A percentile compares a stretch with the other conserved stretches of the same genome.
phyloP scores from a whole-genome alignment of 768 basidiomycete species.

The Serpula lacrymans region DNA sequence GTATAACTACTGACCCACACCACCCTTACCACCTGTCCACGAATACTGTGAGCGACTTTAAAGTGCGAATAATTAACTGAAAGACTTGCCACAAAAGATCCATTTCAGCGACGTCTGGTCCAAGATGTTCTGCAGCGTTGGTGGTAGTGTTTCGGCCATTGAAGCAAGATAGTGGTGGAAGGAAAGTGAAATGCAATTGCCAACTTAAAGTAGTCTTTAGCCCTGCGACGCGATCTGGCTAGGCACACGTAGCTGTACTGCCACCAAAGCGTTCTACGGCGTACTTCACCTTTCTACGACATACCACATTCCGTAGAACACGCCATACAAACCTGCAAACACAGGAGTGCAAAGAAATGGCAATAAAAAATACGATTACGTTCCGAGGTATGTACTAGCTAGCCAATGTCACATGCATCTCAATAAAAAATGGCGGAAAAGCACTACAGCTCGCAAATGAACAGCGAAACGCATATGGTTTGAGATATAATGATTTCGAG shows the following conservation, averaged over 20 bases:
- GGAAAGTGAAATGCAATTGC: slow-evolving; percentile 8
- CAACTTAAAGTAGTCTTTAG: slow-evolving; percentile 11
- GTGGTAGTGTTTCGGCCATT: slow-evolving; percentile 67
- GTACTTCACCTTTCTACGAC: slow-evolving; percentile 12
- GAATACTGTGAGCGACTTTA: slow-evolving; percentile 11
- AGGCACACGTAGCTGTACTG: slow-evolving; percentile 2
- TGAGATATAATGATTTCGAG: slow-evolving; percentile 84
- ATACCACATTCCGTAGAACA: not conserved
- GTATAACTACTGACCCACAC: slow-evolving; percentile 69
- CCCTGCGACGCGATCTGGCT: slow-evolving; percentile 9
- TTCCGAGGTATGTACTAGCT: slow-evolving; percentile 37
- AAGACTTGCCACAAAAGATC: slow-evolving; percentile 92
- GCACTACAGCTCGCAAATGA: slow-evolving; percentile 84
- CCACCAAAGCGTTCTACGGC: slow-evolving; percentile 11
- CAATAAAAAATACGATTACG: slow-evolving; percentile 21
- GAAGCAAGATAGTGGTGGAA: slow-evolving; percentile 8
- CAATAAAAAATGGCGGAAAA: slow-evolving; percentile 27
- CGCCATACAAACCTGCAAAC: no score
- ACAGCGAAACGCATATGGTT: slow-evolving; percentile 86
- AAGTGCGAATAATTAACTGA: slow-evolving; percentile 10
- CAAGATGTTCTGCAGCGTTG: slow-evolving; percentile 91
- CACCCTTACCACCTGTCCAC: slow-evolving; percentile 88
- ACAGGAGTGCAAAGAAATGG: slow-evolving; percentile 1
- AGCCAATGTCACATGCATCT: not conserved
- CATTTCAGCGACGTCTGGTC: slow-evolving; percentile 94